A percentile compares a stretch with the other conserved stretches of the same genome.
Evolutionary conservation across 345 rosid species (phyloP).

Genomic region (Moricandia arvensis): DNA sequence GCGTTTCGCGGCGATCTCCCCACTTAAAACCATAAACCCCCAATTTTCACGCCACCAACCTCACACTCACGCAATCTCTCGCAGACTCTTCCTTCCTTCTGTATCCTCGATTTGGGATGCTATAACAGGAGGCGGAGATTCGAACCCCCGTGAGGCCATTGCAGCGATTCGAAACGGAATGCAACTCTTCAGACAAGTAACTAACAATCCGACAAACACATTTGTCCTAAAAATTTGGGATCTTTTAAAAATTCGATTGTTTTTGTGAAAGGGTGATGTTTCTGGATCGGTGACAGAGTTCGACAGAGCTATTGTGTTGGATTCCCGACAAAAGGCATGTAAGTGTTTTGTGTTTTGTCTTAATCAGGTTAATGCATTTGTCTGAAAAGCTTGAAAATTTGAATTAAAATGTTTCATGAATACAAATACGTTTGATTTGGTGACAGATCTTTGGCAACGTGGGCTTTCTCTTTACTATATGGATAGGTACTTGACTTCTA

Average conservation of each 20-base stretch:
- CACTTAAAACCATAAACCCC: slow-evolving; percentile 32
- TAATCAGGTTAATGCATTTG: neutral
- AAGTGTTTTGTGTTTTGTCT: slow-evolving; percentile 27
- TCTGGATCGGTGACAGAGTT: slow-evolving; percentile 68
- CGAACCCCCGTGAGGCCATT: slow-evolving; percentile 61
- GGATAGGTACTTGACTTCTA: slow-evolving; percentile 46
- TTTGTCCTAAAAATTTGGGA: neutral
- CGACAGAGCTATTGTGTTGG: slow-evolving; percentile 74
- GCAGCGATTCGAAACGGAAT: slow-evolving; percentile 67
- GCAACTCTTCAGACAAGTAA: slow-evolving; percentile 76
- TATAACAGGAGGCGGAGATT: slow-evolving; percentile 66
- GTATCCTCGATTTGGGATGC: slow-evolving; percentile 88
- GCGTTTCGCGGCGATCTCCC: slow-evolving; percentile 17
- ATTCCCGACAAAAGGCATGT: slow-evolving; percentile 84
- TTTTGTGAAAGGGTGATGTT: slow-evolving; percentile 66
- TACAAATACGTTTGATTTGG: neutral
- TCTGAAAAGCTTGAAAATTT: neutral
- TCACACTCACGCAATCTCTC: slow-evolving; percentile 38
- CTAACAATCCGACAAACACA: neutral
- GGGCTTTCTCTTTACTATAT: slow-evolving; percentile 66
- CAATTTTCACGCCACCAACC: slow-evolving; percentile 36
- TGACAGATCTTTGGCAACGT: slow-evolving; percentile 68
- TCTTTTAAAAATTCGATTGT: neutral
- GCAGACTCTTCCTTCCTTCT: slow-evolving; percentile 68
- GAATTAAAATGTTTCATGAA: neutral